A percentile compares a stretch with the other conserved stretches of the same genome.
These are phyloP conservation scores for Monilinia laxa DNA, from an alignment of 2,329 filamentous ascomycete genomes.

Conservation along the genomic window DNA sequence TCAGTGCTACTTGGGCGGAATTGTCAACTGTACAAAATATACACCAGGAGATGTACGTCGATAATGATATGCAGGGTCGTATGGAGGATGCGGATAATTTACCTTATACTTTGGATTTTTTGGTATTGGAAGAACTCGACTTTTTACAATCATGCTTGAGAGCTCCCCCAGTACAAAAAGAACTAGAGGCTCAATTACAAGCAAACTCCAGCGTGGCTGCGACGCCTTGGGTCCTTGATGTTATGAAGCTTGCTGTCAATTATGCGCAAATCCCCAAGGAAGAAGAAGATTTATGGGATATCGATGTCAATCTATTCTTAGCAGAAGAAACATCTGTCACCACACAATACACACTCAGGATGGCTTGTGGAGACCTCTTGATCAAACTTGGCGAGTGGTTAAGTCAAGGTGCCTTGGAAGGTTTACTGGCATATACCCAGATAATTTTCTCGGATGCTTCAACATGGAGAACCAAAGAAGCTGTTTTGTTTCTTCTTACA, in stretches of 20 bases:
- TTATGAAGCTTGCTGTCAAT: conserved; percentile 79
- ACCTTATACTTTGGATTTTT: conserved; percentile 92
- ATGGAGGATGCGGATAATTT: conserved; percentile 86
- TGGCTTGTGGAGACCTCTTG: conserved; percentile 85
- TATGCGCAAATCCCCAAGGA: conserved; percentile 91
- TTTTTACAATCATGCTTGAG: conserved; percentile 89
- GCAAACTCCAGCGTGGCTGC: conserved; percentile 58
- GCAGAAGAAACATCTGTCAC: conserved; percentile 94
- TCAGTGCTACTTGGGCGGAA: conserved; percentile 87
- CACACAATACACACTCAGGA: conserved; percentile 92
- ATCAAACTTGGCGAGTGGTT: conserved; percentile 95
- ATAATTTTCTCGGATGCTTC: conserved; percentile 61
- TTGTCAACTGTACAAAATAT: conserved; percentile 68
- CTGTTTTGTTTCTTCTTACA: conserved; percentile 80
- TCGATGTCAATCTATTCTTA: conserved; percentile 92
- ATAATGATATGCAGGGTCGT: conserved; percentile 80
- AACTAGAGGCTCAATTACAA: conserved; percentile 78
- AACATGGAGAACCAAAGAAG: conserved; percentile 68
- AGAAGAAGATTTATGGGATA: conserved; percentile 93
- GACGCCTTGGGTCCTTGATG: conserved; percentile 79
- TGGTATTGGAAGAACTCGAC: conserved; percentile 91
- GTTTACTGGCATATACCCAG: conserved; percentile 74
- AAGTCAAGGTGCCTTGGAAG: conserved; percentile 70
- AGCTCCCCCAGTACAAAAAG: conserved; percentile 81
- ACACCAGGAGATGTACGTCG: conserved; percentile 83